Evolutionary conservation across 2,329 filamentous ascomycete genomes (phyloP).

Genomic region (Hawksworthiomyces lignivorus): DNA sequence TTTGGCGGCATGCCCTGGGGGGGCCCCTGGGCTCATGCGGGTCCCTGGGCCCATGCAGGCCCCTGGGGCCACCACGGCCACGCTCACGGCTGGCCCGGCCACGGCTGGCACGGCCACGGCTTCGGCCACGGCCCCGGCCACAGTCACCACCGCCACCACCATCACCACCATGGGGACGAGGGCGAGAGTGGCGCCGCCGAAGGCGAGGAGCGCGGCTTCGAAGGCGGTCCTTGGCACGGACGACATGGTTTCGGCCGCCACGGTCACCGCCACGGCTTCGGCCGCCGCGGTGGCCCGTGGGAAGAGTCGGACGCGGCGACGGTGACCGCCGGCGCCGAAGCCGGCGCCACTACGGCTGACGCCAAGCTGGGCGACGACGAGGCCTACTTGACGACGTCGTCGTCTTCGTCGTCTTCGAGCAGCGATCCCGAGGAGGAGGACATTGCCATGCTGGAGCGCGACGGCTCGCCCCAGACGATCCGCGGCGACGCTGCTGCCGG

Average conservation of each 20-base stretch:
- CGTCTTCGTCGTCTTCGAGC: conserved; percentile 4
- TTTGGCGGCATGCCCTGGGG: conserved; percentile 1
- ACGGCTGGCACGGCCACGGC: neutral
- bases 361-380: conserved; percentile 8
- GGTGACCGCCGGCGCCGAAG: conserved; percentile 10
- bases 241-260: neutral
- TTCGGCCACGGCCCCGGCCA: neutral
- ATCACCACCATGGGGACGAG: neutral
- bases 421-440: conserved; percentile 12
- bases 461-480: conserved; percentile 19
- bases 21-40: neutral
- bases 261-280: conserved; percentile 1
- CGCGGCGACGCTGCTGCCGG: neutral
- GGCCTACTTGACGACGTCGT: neutral
- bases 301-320: conserved; percentile 10
- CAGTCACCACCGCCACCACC: neutral
- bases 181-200: neutral
- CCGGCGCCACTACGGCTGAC: conserved; percentile 11
- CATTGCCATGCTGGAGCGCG: conserved; percentile 21
- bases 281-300: conserved; percentile 6
- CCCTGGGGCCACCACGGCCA: neutral
- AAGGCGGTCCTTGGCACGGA: neutral
- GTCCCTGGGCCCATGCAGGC: neutral
- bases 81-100: too few relatives aligned
- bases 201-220: neutral